phyloP scores from a whole-genome alignment of 805 yeast species.

The Tetrapisispora phaffii region DNA sequence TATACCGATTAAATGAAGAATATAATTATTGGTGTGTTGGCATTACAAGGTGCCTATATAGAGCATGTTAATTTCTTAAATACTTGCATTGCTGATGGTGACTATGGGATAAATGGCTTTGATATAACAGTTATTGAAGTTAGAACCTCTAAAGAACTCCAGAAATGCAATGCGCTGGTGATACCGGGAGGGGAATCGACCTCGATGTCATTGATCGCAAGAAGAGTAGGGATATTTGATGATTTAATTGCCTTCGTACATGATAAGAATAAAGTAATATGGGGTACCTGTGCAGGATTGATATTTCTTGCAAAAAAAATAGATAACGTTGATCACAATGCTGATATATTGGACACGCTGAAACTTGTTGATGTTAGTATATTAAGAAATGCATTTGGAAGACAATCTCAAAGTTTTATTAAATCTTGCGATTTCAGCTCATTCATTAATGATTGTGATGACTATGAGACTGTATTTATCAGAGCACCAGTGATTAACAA shows the following conservation, averaged over 20 bases:
- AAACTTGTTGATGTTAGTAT: slow-evolving; percentile 60
- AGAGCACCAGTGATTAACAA: slow-evolving; percentile 63
- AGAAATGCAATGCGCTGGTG: slow-evolving; percentile 46
- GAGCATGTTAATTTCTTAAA: slow-evolving; percentile 53
- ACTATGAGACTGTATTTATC: slow-evolving; percentile 46
- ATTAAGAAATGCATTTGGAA: slow-evolving; percentile 66
- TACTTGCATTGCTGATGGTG: slow-evolving; percentile 22
- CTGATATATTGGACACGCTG: slow-evolving; percentile 42
- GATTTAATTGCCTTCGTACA: slow-evolving; percentile 44
- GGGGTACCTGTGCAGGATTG: slow-evolving; percentile 87
- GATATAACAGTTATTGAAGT: slow-evolving; percentile 35
- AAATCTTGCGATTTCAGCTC: slow-evolving; percentile 34
- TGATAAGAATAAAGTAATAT: slow-evolving; percentile 44
- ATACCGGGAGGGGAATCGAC: slow-evolving; percentile 68
- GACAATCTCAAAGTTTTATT: slow-evolving; percentile 62
- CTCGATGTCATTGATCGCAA: slow-evolving; percentile 60
- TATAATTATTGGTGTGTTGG: slow-evolving; percentile 51
- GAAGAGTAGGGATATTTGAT: slow-evolving; percentile 46
- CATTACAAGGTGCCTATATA: slow-evolving; percentile 69
- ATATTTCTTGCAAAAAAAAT: slow-evolving; percentile 52
- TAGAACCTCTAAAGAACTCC: slow-evolving; percentile 41
- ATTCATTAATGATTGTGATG: slow-evolving; percentile 33
- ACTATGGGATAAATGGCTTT: slow-evolving; percentile 20
- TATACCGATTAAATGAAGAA: background rate
- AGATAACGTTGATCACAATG: slow-evolving; percentile 34